Evolutionary conservation across 2,329 filamentous ascomycete species (phyloP), one percentile per base, ranked within the genome.

Genomic region (Fusarium multiceps): DNA sequence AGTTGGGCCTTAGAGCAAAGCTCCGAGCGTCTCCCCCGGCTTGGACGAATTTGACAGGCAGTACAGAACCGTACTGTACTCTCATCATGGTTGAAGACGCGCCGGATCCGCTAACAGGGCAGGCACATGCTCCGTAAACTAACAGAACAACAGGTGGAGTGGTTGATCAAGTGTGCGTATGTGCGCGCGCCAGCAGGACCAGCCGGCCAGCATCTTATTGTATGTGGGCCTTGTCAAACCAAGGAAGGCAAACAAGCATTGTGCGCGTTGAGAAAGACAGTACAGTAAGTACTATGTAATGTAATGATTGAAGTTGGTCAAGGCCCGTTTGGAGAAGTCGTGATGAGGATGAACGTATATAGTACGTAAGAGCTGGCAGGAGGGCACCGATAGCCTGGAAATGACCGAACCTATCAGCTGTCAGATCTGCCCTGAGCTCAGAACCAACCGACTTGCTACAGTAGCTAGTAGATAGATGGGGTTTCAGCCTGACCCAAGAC

Each of bases 371-470:
- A 66, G 48, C 32, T 66, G 49, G 25, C 46, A 57, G 49, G 62
- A 62, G 56, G 66, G 34, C 51, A 67, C 47, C 45, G 34, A 66
- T 55, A 41, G 61, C 56, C 27, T 70, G 47, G 66, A 54, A 63
- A 55, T 28, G 57, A 7, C 57, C 66, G 51, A 51, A 40, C 67
- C 67, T 69, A 69, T 70, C 66, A 69, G 43, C 50, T 25, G 41
- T 45, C 23, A 67, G 66, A 60, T 56, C 43, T 50, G 40, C 62
- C 57, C 42, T 47, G 45, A 53, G 55, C 57, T 68, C 42, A 70
- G 47, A 50, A 61, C 66, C 62, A 50, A 61, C 66, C 62, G 59
- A 60, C 55, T 34, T 34, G 16, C 32, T 37, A n/a, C 32, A 37
- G 32, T 34, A 18, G 32, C 32, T 37, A 37, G 32, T 37, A 37